Evolutionary conservation across 345 rosid species (phyloP), one percentile per base, ranked within the genome.

Genomic region (Salix caprea): DNA sequence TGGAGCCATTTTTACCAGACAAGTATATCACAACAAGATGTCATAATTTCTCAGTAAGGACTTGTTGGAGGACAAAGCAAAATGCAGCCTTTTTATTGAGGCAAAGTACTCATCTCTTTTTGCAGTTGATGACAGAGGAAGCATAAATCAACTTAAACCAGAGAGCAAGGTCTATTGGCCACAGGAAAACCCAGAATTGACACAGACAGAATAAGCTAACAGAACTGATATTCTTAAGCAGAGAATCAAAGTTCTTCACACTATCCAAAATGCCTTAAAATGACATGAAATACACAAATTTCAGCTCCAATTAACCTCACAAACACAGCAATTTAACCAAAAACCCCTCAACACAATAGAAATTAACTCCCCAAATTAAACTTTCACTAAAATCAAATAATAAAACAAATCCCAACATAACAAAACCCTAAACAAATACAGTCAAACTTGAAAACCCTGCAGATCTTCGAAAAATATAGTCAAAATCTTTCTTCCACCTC

Each of bases 391-490:
- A 77, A 72, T 42, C 4, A 48, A 73, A 77, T 28, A 3, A 13
- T 21, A 50, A 4, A 64, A 69, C 44, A 5, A 34, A 70, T 18
- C 44, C n/a, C 23, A 18, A 21, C 46, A 65, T 71, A 67, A 56
- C 46, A 12, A 65, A 21, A 65, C 56, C 52, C 13, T 10, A 7
- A 71, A 40, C 39, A 37, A 66, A 4, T 34, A 40, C 65, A 24
- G 32, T 34, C 42, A 36, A 76, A 58, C 4, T 36, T 30, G 28
- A 6, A 48, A 65, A 56, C 48, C 32, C 75, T 76, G 32, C 78
- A 82, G 85, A 89, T 90, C 85, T 24, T 71, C 77, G 69, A 73
- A 42, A 64, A 81, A 82, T 46, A 71, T n/a, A 32, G 56, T 14
- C 65, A 26, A 48, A 44, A 42, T 40, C 60, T 44, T 24, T 40